Percentiles rank a stretch among this genome's conserved stretches.
Evolutionary conservation across 495 filamentous ascomycete genomes (phyloP).

Genomic region (Aspergillus funiculosus): DNA sequence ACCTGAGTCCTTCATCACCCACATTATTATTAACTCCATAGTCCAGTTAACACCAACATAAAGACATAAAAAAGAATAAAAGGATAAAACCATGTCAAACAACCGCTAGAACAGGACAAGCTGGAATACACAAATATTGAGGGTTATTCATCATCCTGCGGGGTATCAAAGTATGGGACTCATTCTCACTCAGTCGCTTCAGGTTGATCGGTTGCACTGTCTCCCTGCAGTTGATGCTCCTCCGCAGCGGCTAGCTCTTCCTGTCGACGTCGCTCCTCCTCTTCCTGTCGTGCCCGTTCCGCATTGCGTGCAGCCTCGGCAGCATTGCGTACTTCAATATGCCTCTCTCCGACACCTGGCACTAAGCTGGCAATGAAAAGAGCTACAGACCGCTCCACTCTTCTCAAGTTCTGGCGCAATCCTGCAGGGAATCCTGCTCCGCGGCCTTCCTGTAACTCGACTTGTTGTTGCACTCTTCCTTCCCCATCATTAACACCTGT

Average conservation of each 20-base stretch:
- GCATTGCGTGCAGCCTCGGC: slow-evolving; percentile 53
- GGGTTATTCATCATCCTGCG: no score
- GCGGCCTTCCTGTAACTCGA: slow-evolving; percentile 5
- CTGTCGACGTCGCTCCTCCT: slow-evolving; percentile 21
- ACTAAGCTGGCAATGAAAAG: slow-evolving; percentile 80
- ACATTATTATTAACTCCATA: no score
- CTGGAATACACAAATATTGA: no score
- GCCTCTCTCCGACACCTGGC: slow-evolving; percentile 77
- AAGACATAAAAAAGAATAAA: no score
- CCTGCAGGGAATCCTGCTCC: slow-evolving; percentile 8
- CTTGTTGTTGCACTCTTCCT: slow-evolving; percentile 20
- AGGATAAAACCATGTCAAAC: no score
- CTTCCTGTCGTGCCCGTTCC: slow-evolving; percentile 40
- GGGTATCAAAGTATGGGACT: slow-evolving; percentile 12
- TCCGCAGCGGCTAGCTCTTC: slow-evolving; percentile 8
- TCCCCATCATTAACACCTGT: slow-evolving; percentile 24
- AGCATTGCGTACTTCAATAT: slow-evolving; percentile 64
- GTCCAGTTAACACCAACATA: no score
- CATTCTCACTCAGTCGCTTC: neutral
- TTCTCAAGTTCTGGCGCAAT: slow-evolving; percentile 47
- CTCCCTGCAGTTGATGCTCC: slow-evolving; percentile 7
- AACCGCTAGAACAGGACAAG: no score
- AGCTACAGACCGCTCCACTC: slow-evolving; percentile 67
- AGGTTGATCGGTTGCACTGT: neutral
- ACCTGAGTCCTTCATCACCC: no score